Evolutionary conservation across 2,329 filamentous ascomycete species (phyloP).

Genomic region (Cercospora sp.): DNA sequence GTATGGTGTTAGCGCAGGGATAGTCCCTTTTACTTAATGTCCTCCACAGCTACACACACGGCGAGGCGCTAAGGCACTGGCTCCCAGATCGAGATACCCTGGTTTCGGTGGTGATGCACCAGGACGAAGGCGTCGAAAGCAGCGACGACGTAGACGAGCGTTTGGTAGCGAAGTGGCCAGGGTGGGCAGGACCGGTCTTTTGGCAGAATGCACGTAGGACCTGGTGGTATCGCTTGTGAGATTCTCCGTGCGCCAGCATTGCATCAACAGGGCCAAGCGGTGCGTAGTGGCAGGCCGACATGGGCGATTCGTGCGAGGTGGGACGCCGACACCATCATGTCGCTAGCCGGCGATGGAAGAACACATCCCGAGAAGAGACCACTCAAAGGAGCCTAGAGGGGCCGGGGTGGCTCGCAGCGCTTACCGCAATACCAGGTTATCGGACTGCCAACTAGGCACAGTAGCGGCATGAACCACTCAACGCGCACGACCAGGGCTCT

Average conservation of each 20-base stretch:
- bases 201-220: conserved; percentile 16
- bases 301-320: conserved; percentile 22
- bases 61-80: conserved; percentile 27
- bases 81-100: conserved; percentile 28
- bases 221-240: conserved; percentile 19
- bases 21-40: conserved; percentile 22
- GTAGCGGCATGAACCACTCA: conserved; percentile 21
- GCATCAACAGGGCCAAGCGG: conserved; percentile 9
- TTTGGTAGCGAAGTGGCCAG: conserved; percentile 28
- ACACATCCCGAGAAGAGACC: conserved; percentile 17
- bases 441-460: conserved; percentile 20
- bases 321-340: conserved; percentile 21
- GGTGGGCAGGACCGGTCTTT: conserved; percentile 21
- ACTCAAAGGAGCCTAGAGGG: conserved; percentile 17
- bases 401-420: conserved; percentile 19
- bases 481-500: background rate
- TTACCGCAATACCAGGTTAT: conserved; percentile 28
- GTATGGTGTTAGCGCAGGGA: conserved; percentile 23
- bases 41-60: conserved; percentile 20
- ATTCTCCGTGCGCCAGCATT: conserved; percentile 22
- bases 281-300: conserved; percentile 7
- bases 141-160: conserved; percentile 21
- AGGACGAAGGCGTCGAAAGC: conserved; percentile 28
- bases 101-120: conserved; percentile 27
- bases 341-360: conserved; percentile 18